Conservation (phyloP, 352 stramenopile genomes). For the Thalassiosira mediterranea region DNA sequence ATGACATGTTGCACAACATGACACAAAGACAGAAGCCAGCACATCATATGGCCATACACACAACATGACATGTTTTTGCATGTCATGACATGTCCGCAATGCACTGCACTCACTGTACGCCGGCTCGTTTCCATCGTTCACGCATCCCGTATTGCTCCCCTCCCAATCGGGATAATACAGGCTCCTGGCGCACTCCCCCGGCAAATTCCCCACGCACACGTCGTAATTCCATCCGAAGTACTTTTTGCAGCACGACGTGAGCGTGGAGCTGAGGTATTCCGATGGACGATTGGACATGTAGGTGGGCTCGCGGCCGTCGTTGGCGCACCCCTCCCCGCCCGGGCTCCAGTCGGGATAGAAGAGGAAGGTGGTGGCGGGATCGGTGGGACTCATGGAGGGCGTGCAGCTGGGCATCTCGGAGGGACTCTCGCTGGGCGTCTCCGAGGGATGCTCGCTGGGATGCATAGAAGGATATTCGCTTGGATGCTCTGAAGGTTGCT, state of each 20-base stretch:
- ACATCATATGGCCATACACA: no score
- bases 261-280: conserved; percentile 13
- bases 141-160: no score
- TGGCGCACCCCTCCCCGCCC: conserved; percentile 16
- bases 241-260: conserved; percentile 20
- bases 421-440: not conserved
- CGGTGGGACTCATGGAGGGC: conserved; percentile 20
- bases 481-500: not conserved
- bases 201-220: conserved; percentile 20
- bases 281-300: conserved; percentile 20
- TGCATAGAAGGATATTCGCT: not conserved
- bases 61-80: no score
- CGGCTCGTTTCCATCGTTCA: no score
- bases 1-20: no score
- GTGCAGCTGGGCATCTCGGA: conserved; percentile 1
- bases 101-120: conserved; percentile 13
- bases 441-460: not conserved
- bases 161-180: conserved; percentile 43
- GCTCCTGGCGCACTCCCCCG: not conserved
- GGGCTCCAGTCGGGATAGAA: conserved; percentile 36
- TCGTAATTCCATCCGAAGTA: conserved; percentile 37
- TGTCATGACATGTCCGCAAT: no score
- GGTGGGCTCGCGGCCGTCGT: conserved; percentile 27
- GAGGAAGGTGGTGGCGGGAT: conserved; percentile 12
- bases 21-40: no score